Evolutionary conservation across 2,329 filamentous ascomycete species (phyloP).

Genomic region (Paramyrothecium roridum): DNA sequence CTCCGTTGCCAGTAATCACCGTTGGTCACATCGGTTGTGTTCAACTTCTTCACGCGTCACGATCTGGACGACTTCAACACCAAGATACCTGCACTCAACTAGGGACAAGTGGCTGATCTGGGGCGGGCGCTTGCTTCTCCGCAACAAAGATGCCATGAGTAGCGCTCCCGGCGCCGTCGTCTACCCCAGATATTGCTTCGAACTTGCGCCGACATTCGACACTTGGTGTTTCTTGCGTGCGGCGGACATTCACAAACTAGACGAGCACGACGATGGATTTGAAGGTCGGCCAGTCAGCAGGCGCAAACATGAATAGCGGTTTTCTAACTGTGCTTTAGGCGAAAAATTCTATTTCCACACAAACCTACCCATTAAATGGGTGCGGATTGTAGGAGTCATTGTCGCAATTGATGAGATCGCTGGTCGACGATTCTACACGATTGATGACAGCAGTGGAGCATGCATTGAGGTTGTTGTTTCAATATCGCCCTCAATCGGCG

Average conservation of each 20-base stretch:
- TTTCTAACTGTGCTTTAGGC: conserved; percentile 24
- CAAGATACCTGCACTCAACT: neutral
- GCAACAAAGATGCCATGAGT: conserved; percentile 48
- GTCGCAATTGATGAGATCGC: conserved; percentile 56
- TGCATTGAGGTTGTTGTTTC: conserved; percentile 46
- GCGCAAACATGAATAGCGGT: conserved; percentile 32
- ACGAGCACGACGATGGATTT: conserved; percentile 43
- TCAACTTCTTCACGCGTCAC: neutral
- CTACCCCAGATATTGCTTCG: conserved; percentile 63
- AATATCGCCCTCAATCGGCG: conserved; percentile 2
- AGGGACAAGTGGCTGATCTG: conserved; percentile 6
- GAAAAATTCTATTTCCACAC: conserved; percentile 62
- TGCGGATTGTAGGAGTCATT: conserved; percentile 67
- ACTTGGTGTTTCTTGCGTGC: conserved; percentile 56
- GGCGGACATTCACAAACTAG: conserved; percentile 46
- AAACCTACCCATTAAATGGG: conserved; percentile 76
- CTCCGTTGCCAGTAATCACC: neutral
- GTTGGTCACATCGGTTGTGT: neutral
- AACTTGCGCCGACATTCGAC: conserved; percentile 58
- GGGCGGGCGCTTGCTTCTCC: conserved; percentile 2
- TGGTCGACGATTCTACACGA: conserved; percentile 46
- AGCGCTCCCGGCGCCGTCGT: conserved; percentile 30
- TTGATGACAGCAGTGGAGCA: conserved; percentile 64
- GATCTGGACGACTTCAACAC: neutral
- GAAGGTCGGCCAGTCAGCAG: conserved; percentile 42